These are phyloP conservation scores for Blastobotrys persicus DNA, from an alignment of 1,139 yeast genomes.

Conservation along the genomic window DNA sequence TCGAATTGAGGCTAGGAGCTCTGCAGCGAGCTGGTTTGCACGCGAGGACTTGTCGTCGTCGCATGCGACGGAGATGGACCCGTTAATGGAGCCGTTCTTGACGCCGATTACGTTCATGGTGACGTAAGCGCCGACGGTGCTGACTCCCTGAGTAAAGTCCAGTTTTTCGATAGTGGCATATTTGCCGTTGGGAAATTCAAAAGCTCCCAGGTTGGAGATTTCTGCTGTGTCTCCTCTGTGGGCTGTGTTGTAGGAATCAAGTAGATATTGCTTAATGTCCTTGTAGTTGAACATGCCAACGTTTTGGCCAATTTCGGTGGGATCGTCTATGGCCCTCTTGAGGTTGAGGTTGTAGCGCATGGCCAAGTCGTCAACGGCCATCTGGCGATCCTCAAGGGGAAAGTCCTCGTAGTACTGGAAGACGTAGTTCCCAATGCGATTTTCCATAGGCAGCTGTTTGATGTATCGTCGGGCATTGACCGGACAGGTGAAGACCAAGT, in stretches of 20 bases:
- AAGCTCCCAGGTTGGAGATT: constrained; percentile 18
- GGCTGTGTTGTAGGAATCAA: background rate
- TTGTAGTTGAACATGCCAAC: constrained; percentile 22
- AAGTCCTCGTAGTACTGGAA: constrained; percentile 14
- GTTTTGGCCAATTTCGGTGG: constrained; percentile 14
- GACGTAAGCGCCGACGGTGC: constrained; percentile 14
- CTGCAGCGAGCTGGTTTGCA: no score
- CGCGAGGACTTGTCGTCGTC: constrained; percentile 15
- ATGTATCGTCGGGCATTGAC: constrained; percentile 24
- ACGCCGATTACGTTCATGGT: constrained; percentile 14
- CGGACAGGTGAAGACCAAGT: constrained; percentile 17
- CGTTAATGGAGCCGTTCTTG: constrained; percentile 11
- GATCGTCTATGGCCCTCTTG: constrained; percentile 8
- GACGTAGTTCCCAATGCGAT: constrained; percentile 24
- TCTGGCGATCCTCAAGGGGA: background rate
- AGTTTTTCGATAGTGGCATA: constrained; percentile 10
- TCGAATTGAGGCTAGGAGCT: no score
- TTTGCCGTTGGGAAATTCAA: constrained; percentile 1
- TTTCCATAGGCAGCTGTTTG: background rate
- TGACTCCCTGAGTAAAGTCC: constrained; percentile 16
- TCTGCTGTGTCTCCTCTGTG: constrained; percentile 9
- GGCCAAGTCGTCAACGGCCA: constrained; percentile 17
- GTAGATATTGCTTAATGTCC: constrained; percentile 17
- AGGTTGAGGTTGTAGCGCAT: constrained; percentile 12
- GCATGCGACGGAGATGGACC: constrained; percentile 13